Percentiles rank a stretch among this genome's conserved stretches.
These are phyloP conservation scores for Panicum miliaceum DNA, from an alignment of 176 grass and related monocot species.

Conservation along the genomic window DNA sequence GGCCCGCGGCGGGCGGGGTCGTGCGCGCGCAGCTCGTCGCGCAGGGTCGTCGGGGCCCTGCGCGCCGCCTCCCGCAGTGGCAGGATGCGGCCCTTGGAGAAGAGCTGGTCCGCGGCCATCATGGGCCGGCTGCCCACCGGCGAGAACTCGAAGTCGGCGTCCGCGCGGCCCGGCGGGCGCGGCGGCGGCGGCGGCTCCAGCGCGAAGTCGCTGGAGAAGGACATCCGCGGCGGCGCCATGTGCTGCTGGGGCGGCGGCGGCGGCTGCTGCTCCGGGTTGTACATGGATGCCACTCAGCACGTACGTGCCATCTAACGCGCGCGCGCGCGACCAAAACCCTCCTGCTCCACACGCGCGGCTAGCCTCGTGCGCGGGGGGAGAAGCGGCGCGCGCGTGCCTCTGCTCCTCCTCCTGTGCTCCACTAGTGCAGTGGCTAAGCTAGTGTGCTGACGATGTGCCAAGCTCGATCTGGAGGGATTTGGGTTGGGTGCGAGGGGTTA, in stretches of 20 bases:
- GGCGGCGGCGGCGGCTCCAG: conserved; percentile 55
- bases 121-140: conserved; percentile 71
- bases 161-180: background rate
- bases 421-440: background rate
- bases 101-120: conserved; percentile 87
- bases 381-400: background rate
- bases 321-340: background rate
- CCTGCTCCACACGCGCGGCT: background rate
- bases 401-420: background rate
- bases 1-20: background rate
- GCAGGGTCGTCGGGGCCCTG: conserved; percentile 42
- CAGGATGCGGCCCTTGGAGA: conserved; percentile 85
- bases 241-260: conserved; percentile 10
- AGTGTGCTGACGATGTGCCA: background rate
- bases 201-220: conserved; percentile 86
- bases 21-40: conserved; percentile 65
- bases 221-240: conserved; percentile 70
- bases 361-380: background rate
- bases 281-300: conserved; percentile 60
- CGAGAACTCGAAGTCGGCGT: conserved; percentile 89
- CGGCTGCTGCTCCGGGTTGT: conserved; percentile 64
- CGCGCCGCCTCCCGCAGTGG: conserved; percentile 47
- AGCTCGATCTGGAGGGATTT: background rate
- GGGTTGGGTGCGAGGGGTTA: background rate
- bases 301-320: background rate